Evolutionary conservation across 2,329 filamentous ascomycete genomes (phyloP).

Genomic region (Trichoderma koningii): DNA sequence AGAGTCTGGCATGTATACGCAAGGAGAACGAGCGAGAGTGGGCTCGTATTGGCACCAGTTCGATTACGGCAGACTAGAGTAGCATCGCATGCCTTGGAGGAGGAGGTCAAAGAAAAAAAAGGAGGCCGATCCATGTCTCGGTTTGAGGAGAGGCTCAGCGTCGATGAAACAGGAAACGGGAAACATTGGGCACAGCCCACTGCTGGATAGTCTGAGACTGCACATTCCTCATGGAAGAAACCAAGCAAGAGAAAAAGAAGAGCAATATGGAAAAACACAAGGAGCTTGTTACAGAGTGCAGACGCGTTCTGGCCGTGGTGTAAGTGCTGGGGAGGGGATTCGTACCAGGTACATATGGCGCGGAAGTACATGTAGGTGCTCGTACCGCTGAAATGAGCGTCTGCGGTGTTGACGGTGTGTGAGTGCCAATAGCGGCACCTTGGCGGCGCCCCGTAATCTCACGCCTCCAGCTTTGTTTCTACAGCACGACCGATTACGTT

Average conservation of each 20-base stretch:
- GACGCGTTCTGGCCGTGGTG: constrained; percentile 5
- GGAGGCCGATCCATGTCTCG: constrained; percentile 24
- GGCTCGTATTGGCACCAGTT: constrained; percentile 19
- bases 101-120: neutral
- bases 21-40: neutral
- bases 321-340: neutral
- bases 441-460: constrained; percentile 19
- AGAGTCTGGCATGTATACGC: neutral
- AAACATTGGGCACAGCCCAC: constrained; percentile 9
- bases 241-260: neutral
- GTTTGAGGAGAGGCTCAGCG: constrained; percentile 6
- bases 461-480: neutral
- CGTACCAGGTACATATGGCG: neutral
- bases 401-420: constrained; percentile 22
- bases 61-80: constrained; percentile 23
- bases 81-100: constrained; percentile 11
- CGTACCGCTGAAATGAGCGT: constrained; percentile 8
- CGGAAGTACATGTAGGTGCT: too few species aligned
- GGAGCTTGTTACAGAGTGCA: constrained; percentile 5
- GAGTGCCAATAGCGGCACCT: constrained; percentile 20
- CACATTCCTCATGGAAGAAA: neutral
- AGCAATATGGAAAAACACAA: neutral
- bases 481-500: neutral
- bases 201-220: neutral
- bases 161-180: constrained; percentile 8